Evolutionary conservation across 2,329 filamentous ascomycete species (phyloP), one percentile per base, ranked within the genome.

Genomic region (Claviceps sp.): DNA sequence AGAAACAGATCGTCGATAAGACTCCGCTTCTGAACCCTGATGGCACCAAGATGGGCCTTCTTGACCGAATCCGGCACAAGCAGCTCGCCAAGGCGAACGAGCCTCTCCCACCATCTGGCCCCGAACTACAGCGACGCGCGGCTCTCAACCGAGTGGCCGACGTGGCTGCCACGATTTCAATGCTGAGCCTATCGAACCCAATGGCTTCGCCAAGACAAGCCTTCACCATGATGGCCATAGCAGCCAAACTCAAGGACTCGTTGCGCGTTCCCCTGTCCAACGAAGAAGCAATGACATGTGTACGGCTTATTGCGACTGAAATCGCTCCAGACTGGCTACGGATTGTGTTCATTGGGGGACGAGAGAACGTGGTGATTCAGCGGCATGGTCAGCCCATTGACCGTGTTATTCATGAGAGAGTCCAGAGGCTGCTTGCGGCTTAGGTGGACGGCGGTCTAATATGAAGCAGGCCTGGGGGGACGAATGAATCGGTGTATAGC

Each of bases 21-120:
- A 3, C 16, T 16, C 57, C 65, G 0, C 58, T 66, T 52, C 57
- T 68, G 40, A 75, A 74, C 54, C 55, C 69, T 1, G 71, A 72
- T 48, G 73, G 69, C 44, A 65, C 67, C 46, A 73, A 82, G 68
- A 81, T 85, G 70, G 80, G 79, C 50, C 78, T 94, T 24, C 74
- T 93, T 53, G 86, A 90, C 64, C 83, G 86, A 48, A 78, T 94
- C 56, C 82, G 85, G 56, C 73, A 77, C 51, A 91, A 91, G 70
- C 79, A 86, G 58, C 66, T 75, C 58, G 72, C 77, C 63, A 76
- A 76, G 58, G 65, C 71, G 8, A 71, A 68, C 48, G 87, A 82
- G 62, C 65, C 74, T 4, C 65, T 75, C 0, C 80, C 83, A 0
- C 70, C 84, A 1, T 73, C 81, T 1, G 61, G 74, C 0, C 72